Evolutionary conservation across 805 yeast genomes (phyloP).

Genomic region (Lachancea sp.): DNA sequence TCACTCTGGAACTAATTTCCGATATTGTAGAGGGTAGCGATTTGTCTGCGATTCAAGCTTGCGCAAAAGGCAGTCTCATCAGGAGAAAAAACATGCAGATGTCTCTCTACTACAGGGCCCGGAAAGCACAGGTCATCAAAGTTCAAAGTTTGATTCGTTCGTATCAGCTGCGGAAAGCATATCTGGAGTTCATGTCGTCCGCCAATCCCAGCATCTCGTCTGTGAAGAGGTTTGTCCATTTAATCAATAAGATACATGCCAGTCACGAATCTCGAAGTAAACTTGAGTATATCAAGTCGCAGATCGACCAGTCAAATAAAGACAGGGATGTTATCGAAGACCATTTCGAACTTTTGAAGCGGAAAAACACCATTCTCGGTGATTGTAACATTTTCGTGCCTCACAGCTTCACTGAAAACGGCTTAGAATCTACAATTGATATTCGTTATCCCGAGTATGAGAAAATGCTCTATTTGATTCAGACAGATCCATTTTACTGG

Average conservation of each 20-base stretch:
- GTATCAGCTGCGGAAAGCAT: conserved; percentile 62
- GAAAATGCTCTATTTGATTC: conserved; percentile 72
- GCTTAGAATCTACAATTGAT: conserved; percentile 8
- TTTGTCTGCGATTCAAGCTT: conserved; percentile 44
- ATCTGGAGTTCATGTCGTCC: conserved; percentile 59
- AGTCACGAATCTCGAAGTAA: conserved; percentile 73
- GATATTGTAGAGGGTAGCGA: conserved; percentile 47
- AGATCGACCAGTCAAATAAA: conserved; percentile 62
- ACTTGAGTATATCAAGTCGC: conserved; percentile 59
- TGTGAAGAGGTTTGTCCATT: conserved; percentile 66
- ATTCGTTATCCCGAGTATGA: conserved; percentile 43
- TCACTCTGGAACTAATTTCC: conserved; percentile 44
- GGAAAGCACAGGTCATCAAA: conserved; percentile 54
- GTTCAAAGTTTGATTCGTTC: conserved; percentile 74
- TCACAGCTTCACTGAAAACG: neutral
- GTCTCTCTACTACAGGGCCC: conserved; percentile 45
- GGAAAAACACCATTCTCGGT: conserved; percentile 43
- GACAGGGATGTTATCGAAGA: conserved; percentile 69
- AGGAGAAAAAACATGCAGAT: conserved; percentile 35
- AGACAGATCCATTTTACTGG: conserved; percentile 74
- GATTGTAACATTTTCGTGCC: conserved; percentile 7
- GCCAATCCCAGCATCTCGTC: conserved; percentile 74
- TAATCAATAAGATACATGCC: conserved; percentile 63
- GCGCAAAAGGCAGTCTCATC: conserved; percentile 41
- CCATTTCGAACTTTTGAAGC: conserved; percentile 69